phyloP scores from a whole-genome alignment of 164 flowering plant genomes.

The Piper betle region DNA sequence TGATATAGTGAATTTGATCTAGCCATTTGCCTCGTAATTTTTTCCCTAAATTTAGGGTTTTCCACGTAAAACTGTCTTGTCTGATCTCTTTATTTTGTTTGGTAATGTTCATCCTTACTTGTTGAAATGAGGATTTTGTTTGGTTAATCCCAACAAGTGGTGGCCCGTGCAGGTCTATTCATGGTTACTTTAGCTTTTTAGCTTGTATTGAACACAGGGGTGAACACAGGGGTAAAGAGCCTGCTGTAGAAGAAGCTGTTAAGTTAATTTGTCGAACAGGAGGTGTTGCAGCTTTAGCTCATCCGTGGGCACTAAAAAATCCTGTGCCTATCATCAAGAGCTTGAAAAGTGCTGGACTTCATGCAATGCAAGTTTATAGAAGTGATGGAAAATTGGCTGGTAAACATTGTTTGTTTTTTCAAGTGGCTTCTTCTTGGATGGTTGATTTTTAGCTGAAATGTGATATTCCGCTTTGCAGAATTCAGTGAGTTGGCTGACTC shows the following conservation, averaged over 20 bases:
- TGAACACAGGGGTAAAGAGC: conserved; percentile 66
- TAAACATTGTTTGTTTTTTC: conserved; percentile 7
- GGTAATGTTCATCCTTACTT: too few relatives aligned
- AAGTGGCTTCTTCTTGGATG: too few relatives aligned
- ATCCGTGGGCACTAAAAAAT: conserved; percentile 90
- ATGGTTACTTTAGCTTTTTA: neutral
- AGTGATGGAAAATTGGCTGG: conserved; percentile 85
- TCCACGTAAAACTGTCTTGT: too few relatives aligned
- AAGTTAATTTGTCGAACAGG: conserved; percentile 60
- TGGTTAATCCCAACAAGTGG: neutral
- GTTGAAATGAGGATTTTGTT: too few relatives aligned
- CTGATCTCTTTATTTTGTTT: too few relatives aligned
- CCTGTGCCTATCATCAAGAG: conserved; percentile 46
- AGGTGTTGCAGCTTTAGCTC: conserved; percentile 72
- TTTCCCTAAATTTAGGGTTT: too few relatives aligned
- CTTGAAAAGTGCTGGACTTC: conserved; percentile 77
- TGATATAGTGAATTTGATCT: too few relatives aligned
- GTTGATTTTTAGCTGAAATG: too few relatives aligned
- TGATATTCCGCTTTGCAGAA: conserved; percentile 17
- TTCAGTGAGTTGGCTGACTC: conserved; percentile 70
- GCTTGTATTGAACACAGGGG: too few relatives aligned
- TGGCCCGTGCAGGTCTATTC: neutral
- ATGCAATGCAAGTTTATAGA: conserved; percentile 82
- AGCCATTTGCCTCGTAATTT: too few relatives aligned
- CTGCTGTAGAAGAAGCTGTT: conserved; percentile 65